These are phyloP conservation scores for Wickerhamiella brachini DNA, from an alignment of 805 yeast genomes.

Conservation along the genomic window DNA sequence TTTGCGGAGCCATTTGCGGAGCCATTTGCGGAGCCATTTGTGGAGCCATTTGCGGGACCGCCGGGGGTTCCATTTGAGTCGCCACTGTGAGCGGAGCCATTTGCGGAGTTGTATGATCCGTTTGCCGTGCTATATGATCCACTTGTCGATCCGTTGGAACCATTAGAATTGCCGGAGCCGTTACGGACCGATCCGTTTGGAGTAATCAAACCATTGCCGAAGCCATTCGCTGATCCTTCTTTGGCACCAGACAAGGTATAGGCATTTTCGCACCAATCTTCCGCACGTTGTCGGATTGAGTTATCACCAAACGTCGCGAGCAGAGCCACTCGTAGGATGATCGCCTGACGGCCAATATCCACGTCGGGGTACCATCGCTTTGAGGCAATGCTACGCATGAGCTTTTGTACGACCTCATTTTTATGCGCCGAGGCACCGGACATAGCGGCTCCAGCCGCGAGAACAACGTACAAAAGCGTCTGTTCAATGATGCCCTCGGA, in stretches of 20 bases:
- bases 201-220: too few species aligned
- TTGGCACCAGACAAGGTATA: background rate
- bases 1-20: too few species aligned
- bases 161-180: too few species aligned
- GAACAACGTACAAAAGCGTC: conserved; percentile 5
- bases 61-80: too few species aligned
- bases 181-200: too few species aligned
- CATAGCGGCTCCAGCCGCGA: background rate
- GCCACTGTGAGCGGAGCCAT: too few species aligned
- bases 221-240: background rate
- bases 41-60: too few species aligned
- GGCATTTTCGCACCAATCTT: background rate
- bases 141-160: too few species aligned
- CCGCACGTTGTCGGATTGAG: background rate
- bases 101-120: too few species aligned
- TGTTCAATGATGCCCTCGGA: conserved; percentile 1
- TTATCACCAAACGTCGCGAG: conserved; percentile 49
- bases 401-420: conserved; percentile 1
- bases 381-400: conserved; percentile 8
- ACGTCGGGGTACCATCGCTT: conserved; percentile 12
- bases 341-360: conserved; percentile 6
- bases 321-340: conserved; percentile 10
- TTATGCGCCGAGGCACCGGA: conserved; percentile 3
- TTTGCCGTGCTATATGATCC: too few species aligned
- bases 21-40: background rate